Evolutionary conservation across 345 rosid species (phyloP).

Genomic region (Murraya koenigii): DNA sequence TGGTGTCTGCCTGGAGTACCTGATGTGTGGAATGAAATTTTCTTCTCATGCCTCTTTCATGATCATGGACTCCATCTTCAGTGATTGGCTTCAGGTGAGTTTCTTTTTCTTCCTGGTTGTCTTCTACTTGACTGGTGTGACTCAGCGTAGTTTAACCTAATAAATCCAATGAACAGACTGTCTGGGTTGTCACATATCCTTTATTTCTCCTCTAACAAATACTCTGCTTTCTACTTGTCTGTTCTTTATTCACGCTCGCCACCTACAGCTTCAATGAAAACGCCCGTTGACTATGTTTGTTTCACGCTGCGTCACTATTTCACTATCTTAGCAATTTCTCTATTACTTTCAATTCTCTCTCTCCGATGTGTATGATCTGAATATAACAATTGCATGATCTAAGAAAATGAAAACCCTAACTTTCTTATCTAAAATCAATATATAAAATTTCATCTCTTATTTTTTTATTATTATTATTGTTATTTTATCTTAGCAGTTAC

Average conservation of each 20-base stretch:
- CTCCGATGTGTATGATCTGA: too few relatives aligned
- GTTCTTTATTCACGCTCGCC: background rate
- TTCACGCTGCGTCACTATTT: background rate
- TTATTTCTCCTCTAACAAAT: too few relatives aligned
- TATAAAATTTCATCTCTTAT: background rate
- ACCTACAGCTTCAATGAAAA: background rate
- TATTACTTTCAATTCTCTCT: too few relatives aligned
- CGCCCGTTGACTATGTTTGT: background rate
- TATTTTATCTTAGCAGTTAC: background rate
- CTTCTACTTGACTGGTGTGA: background rate
- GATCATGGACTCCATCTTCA: background rate
- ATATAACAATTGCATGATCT: too few relatives aligned
- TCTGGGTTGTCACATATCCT: background rate
- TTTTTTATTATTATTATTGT: background rate
- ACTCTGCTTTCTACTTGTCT: background rate
- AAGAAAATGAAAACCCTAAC: background rate
- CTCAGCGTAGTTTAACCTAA: background rate
- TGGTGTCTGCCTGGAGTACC: constrained; percentile 97
- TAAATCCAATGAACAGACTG: background rate
- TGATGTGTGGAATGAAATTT: constrained; percentile 81
- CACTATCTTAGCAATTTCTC: too few relatives aligned
- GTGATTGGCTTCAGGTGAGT: constrained; percentile 20
- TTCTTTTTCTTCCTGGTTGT: background rate
- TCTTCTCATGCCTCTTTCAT: constrained; percentile 46
- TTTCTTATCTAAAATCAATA: background rate